Base-by-base conservation (phyloP, 2,329 filamentous ascomycete species). In the Fusarium sp. region DNA sequence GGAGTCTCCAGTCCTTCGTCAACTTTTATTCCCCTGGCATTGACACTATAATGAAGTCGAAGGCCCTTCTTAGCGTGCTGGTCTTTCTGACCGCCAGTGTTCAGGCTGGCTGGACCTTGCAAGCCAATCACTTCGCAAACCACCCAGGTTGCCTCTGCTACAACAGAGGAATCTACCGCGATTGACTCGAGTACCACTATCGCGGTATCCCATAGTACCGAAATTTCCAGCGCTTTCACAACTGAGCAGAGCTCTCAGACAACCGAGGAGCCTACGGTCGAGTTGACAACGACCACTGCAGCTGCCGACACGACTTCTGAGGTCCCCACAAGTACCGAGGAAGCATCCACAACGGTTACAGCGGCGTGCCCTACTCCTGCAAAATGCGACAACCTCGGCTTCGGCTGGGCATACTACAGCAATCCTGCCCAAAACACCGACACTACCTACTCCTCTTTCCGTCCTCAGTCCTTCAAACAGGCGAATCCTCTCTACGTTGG, bases 361-460 rank as follows among this genome's bases (percentile, higher is more conserved):
- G 15, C 46, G 1, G 40, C 24, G 16, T 64, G 61, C 1, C 48
- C 58, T 44, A 64, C 61, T 1, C 59, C 59, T 2, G 6, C 16
- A 1, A 22, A 43, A 6, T 64, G 59, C 8, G 1, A 45, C 5
- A 64, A 64, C 6, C 24, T 64, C 2, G 61, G 61, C 1, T 49
- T 64, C 10, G 59, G 64, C 18, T 64, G 61, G 59, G 61, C 59
- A 8, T 64, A 63, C 27, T 63, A 29, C 12, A 40, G 1, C 6
- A 64, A 64, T 25, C 34, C 59, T 11, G 38, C 44, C 0, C 25
- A 10, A 30, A 64, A 64, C 20, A 64, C 44, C 3, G 59, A 64
- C 20, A n/a, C 49, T 18, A 64, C 61, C 1, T 64, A 64, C 27
- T 64, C 61, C 29, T 40, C 1, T 12, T 64, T 64, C 3, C 3